Base-by-base conservation (phyloP, 2,329 filamentous ascomycete species). In the Triangularia setosa region DNA sequence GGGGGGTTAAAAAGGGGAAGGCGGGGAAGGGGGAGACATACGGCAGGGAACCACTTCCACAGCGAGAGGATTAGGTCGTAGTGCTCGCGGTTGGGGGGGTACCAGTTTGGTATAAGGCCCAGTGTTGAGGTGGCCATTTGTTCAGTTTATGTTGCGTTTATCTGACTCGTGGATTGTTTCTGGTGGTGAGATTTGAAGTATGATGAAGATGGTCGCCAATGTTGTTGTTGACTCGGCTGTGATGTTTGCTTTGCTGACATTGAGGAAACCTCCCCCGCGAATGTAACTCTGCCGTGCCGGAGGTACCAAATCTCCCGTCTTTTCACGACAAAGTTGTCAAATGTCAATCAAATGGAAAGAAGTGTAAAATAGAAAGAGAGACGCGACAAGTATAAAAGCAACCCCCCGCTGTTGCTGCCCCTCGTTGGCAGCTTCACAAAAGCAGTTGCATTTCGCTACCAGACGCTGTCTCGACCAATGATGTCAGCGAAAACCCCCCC, bases 81-180 rank as follows among this genome's bases (percentile, higher is more conserved):
- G 74, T 87, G 82, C 69, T 85, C 82, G 69, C 80, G 79, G 63
- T 80, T 84, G 0, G 85, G 83, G 16, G 87, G 87, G 66, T 86
- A 75, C 83, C 84, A 87, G 64, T 78, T 79, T 68, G 83, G 74
- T 35, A 86, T 71, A 58, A 86, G 72, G 11, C 81, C 77, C 79
- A 84, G 83, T 63, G 56, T 70, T 33, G 65, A 59, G 59, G 63
- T 66, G 59, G 63, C 56, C 57, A 63, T 68, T 60, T 63, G 44
- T 2, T 55, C 9, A 30, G 25, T 11, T 35, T 25, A 8, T 54
- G 21, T 55, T 44, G 2, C 30, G 25, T 11, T n/a, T n/a, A n/a
- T n/a, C n/a, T n/a, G n/a, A n/a, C n/a, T n/a, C n/a, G n/a, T n/a
- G n/a, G n/a, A n/a, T n/a, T n/a, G n/a, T n/a, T n/a, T n/a, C n/a